Base-by-base conservation (phyloP, 2,329 filamentous ascomycete species). In the Exophiala sp. region DNA sequence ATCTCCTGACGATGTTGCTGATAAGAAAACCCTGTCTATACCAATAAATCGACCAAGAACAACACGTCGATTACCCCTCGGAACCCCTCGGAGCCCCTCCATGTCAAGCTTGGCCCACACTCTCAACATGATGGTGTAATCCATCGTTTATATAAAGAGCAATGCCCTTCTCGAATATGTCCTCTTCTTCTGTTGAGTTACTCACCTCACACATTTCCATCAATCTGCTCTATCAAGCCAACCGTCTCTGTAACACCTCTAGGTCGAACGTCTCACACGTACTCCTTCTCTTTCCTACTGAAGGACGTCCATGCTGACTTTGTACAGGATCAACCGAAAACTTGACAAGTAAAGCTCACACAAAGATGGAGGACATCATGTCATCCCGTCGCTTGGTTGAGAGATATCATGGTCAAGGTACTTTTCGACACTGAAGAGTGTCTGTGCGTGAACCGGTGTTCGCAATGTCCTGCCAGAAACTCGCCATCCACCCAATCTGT, bases 361-460 rank as follows among this genome's bases (percentile, higher is more conserved):
- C n/a, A 30, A 46, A 52, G 54, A 56, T 56, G 54, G 44, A 47
- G 50, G 42, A 46, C 45, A 41, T 37, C 44, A 56, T 52, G 46
- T 48, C 46, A 49, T 59, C 55, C 50, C 40, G 40, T 56, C 54
- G 57, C 49, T 53, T 30, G 49, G 48, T 55, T 46, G 34, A 47
- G 45, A 55, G 50, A 45, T 48, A 47, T 56, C 55, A 65, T 65
- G 68, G 70, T 73, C 70, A 72, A 73, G 70, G 70, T 73, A 72
- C 70, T 66, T 68, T 67, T 68, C 64, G 66, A 45, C 38, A 41
- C 38, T 53, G 42, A 68, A 61, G 44, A 52, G 72, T 72, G 78
- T 56, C 54, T 53, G 54, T 41, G 54, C 78, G 78, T 83, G 80
- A 77, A 78, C 80, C 80, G 80, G 80, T 83, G 80, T 77, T 74